Base-by-base conservation (phyloP, 2,329 filamentous ascomycete genomes). In the Colletotrichum abscissum region DNA sequence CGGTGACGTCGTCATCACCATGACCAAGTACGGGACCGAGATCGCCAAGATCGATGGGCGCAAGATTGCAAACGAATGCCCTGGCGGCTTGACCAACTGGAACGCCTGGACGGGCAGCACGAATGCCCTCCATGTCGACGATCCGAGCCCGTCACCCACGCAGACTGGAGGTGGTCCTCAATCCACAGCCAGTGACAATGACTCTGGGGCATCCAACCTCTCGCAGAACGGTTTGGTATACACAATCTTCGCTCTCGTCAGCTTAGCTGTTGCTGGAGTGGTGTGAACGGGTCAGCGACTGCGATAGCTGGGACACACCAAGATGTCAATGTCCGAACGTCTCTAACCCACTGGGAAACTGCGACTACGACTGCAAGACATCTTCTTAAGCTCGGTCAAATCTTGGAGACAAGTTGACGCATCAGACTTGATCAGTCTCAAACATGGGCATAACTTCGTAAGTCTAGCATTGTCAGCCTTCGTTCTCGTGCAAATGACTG, bases 1-100 rank as follows among this genome's bases (percentile, higher is more conserved):
- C 7, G 74, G 80, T 62, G 80, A 81, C 65, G 80, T 79, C 54
- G 79, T 81, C 1, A 81, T 83, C 19, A 75, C 85, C 8, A 77
- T 86, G 33, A 78, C 77, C 22, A 76, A 42, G 68, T 71, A 72
- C 52, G 68, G 68, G 3, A 57, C 54, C 19, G 72, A 72, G 38
- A 72, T 74, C 6, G 72, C 68, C 22, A 63, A n/a, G 57, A 74
- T 74, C 26, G 57, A 74, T 6, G 74, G 71, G n/a, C 63, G 42
- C 46, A 28, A 58, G 38, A 72, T 75, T 28, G 7, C 64, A 5
- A 30, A 63, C 3, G 63, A 66, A 19, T 75, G 74, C 55, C 58
- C 42, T 16, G 59, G 58, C 24, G 67, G 57, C 26, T 52, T 72
- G 58, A 73, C 67, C 12, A 76, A 76, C 57, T 76, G 70, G 67